A percentile compares a stretch with the other conserved stretches of the same genome.
These are phyloP conservation scores for Boletus subparvulus DNA, from an alignment of 768 basidiomycete genomes.

Conservation along the genomic window DNA sequence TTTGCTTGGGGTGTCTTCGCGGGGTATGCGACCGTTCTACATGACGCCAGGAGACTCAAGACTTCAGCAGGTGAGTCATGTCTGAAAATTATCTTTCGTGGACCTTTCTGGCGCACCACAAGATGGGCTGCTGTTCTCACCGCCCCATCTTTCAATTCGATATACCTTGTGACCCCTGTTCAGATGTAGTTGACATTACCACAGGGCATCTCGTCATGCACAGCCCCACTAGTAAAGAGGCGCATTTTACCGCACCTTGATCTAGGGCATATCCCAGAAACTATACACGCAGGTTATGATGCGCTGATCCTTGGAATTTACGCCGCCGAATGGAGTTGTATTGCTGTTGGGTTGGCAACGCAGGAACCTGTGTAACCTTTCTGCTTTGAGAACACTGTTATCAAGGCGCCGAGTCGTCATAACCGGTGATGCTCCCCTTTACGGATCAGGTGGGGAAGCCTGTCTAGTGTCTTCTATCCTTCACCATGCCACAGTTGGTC, in stretches of 20 bases:
- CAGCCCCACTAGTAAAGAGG: slow-evolving; percentile 9
- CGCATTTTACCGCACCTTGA: slow-evolving; percentile 39
- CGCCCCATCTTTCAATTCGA: slow-evolving; percentile 2
- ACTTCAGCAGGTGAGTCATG: slow-evolving; percentile 19
- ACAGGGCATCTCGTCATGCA: slow-evolving; percentile 18
- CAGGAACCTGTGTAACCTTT: neutral
- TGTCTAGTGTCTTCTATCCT: neutral
- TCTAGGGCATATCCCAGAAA: slow-evolving; percentile 37
- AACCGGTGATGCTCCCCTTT: neutral
- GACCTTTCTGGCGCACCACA: slow-evolving; percentile 33
- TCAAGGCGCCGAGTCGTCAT: neutral
- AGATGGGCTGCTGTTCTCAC: slow-evolving; percentile 19
- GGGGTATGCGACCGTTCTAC: slow-evolving; percentile 16
- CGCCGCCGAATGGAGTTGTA: slow-evolving; percentile 15
- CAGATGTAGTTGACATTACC: slow-evolving; percentile 27
- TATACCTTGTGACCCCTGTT: slow-evolving; percentile 34
- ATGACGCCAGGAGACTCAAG: neutral
- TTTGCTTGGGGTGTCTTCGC: slow-evolving; percentile 29
- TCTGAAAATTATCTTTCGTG: slow-evolving; percentile 17
- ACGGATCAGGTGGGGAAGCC: neutral
- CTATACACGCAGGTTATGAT: slow-evolving; percentile 11
- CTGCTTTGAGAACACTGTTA: neutral
- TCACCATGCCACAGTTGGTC: neutral
- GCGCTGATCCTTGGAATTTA: too few species aligned
- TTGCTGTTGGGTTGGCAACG: slow-evolving; percentile 14